Evolutionary conservation across 305 asterid genomes (phyloP), one percentile per base, ranked within the genome.

Genomic region (Andrographis paniculata): DNA sequence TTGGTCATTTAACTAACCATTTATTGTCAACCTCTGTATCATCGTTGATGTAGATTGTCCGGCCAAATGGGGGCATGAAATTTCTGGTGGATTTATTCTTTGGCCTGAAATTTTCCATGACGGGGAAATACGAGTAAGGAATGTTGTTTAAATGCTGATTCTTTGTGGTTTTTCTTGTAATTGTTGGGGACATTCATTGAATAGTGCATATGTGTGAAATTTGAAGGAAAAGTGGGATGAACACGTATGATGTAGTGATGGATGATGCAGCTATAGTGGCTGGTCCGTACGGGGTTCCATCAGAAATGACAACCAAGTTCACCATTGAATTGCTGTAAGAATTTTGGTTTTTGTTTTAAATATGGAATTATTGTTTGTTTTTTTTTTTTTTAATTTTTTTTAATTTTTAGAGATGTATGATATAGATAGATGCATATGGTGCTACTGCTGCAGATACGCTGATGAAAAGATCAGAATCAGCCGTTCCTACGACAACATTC

Each of bases 231-330:
- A 70, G 74, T 2, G 82, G 81, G 13, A 20, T 40, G 42, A 84
- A 76, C 52, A 58, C 64, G 1, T 84, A 79, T 19, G 75, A 72
- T 47, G 80, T 84, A 12, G 58, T 58, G 22, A 84, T 84, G 94
- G 93, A 84, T 14, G 97, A 88, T 63, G 97, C 88, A 66, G 97
- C 97, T 30, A 70, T 88, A 22, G 71, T 88, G 61, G 75, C 74
- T 41, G 95, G 95, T 45, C 74, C 79, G 2, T 88, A 75, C 54
- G 97, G 97, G 55, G 50, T 88, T 45, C 95, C 95, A 1, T 53
- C 82, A 9, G 97, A 88, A 66, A 63, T 84, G 77, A 73, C 70
- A 69, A 88, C 84, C 48, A 77, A 63, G 42, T 77, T 75, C 72
- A 67, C 77, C n/a, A 50, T 88, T 2, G 72, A 79, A 68, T 61